These are phyloP conservation scores for Beauveria sp. DNA, from an alignment of 2,329 filamentous ascomycete genomes.

Conservation along the genomic window DNA sequence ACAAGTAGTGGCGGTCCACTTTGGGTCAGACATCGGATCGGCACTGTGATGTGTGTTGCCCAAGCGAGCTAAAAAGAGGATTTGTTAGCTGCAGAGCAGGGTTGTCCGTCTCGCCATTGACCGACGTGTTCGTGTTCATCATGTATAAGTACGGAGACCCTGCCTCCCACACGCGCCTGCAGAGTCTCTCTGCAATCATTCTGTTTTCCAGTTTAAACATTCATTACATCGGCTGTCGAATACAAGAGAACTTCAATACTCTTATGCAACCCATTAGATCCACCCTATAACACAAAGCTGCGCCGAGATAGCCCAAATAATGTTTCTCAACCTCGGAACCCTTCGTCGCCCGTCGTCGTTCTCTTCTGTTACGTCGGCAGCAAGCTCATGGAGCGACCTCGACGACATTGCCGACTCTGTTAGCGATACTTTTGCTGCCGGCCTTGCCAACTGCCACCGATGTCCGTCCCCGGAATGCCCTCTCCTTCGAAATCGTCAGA, in stretches of 20 bases:
- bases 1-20: neutral
- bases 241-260: neutral
- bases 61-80: constrained; percentile 5
- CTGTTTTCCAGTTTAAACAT: neutral
- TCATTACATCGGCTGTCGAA: neutral
- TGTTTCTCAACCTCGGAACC: neutral
- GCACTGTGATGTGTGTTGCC: neutral
- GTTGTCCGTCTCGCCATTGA: neutral
- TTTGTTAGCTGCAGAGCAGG: neutral
- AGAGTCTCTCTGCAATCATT: neutral
- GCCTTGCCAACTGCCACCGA: neutral
- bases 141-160: constrained; percentile 2
- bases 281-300: neutral
- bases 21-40: constrained; percentile 11
- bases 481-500: constrained; percentile 7
- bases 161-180: neutral
- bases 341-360: constrained; percentile 2
- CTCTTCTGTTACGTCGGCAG: neutral
- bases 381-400: constrained; percentile 9
- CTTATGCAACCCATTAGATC: neutral
- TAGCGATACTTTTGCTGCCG: neutral
- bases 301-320: neutral
- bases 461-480: constrained; percentile 8
- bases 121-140: neutral
- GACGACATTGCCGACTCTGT: neutral